Evolutionary conservation across 257 asterid genomes (phyloP).

Genomic region (Lithospermum erythrorhizon): DNA sequence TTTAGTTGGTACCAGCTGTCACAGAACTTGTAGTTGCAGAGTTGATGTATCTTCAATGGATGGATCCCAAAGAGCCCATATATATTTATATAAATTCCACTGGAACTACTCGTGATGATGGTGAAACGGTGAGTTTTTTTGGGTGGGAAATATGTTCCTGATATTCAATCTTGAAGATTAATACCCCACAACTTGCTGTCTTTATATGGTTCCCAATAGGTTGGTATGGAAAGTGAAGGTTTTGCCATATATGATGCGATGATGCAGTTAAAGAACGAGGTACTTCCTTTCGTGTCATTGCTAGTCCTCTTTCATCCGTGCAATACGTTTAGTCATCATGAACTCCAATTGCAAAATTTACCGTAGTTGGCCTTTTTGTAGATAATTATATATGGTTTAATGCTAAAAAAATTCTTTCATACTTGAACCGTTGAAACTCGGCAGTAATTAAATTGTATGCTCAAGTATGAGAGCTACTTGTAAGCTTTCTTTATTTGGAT

Average conservation of each 20-base stretch:
- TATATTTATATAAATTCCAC: conserved; percentile 85
- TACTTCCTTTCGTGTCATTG: conserved; percentile 10
- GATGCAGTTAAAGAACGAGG: conserved; percentile 91
- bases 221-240: conserved; percentile 85
- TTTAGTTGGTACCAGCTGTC: conserved; percentile 91
- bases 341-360: no score
- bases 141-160: not conserved
- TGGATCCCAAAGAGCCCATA: conserved; percentile 82
- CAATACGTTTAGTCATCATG: not conserved
- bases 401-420: not conserved
- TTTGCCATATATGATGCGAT: conserved; percentile 89
- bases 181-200: not conserved
- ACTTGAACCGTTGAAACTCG: not conserved
- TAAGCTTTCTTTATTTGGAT: not conserved
- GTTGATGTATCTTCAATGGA: conserved; percentile 82
- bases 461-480: not conserved
- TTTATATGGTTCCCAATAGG: conserved; percentile 25
- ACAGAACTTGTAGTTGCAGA: conserved; percentile 82
- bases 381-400: not conserved
- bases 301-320: not conserved
- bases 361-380: no score
- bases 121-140: conserved; percentile 62
- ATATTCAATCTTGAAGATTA: not conserved
- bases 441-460: not conserved
- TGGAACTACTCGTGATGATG: conserved; percentile 94